A percentile compares a stretch with the other conserved stretches of the same genome.
phyloP scores from a whole-genome alignment of 164 flowering plant genomes.

The Vitis cinerea region DNA sequence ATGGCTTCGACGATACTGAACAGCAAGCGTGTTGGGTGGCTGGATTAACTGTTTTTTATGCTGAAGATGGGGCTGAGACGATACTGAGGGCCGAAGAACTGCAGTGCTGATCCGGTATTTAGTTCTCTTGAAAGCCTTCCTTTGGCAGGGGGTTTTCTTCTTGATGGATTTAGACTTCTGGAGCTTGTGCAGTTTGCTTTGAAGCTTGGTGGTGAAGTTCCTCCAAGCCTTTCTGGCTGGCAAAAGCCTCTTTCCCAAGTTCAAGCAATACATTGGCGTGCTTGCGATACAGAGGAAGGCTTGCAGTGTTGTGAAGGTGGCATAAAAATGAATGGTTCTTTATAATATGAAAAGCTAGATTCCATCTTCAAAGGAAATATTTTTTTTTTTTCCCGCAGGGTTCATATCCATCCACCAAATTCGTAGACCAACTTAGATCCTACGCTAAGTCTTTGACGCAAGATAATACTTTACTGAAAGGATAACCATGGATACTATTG shows the following conservation, averaged over 20 bases:
- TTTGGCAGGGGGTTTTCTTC: not conserved
- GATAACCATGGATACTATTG: not conserved
- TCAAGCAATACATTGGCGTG: constrained; percentile 38
- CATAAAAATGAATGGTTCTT: not conserved
- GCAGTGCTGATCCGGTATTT: constrained; percentile 6
- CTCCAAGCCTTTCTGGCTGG: constrained; percentile 57
- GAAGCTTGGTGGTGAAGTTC: constrained; percentile 45
- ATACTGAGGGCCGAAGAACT: not conserved
- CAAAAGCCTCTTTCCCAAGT: constrained; percentile 36
- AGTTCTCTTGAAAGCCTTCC: constrained; percentile 14
- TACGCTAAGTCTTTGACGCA: constrained; percentile 4
- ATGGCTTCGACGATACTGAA: constrained; percentile 3
- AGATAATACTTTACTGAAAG: not conserved
- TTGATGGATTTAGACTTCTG: constrained; percentile 30
- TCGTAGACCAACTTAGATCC: constrained; percentile 9
- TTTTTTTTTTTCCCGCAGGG: not conserved
- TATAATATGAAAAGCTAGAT: not conserved
- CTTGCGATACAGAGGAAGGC: not conserved
- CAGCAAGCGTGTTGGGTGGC: constrained; percentile 3
- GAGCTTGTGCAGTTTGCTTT: constrained; percentile 38
- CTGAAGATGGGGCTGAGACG: constrained; percentile 1
- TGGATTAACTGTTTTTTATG: constrained; percentile 4
- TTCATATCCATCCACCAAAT: not conserved
- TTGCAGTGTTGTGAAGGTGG: not conserved
- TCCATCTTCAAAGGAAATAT: not conserved